Base-by-base conservation (phyloP, 768 basidiomycete genomes). In the Termitomyces sp. region DNA sequence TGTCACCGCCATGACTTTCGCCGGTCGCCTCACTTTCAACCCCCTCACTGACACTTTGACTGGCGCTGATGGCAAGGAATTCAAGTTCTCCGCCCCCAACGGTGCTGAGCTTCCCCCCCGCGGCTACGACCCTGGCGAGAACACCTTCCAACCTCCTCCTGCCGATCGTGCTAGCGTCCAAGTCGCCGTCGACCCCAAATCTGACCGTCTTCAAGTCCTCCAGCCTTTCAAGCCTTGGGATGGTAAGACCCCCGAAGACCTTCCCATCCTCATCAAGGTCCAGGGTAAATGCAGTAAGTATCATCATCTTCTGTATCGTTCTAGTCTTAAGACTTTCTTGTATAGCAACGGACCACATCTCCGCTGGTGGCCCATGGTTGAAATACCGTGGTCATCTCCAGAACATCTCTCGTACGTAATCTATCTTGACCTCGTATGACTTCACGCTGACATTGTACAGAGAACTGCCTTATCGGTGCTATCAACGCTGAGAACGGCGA, bases 381-480 rank as follows among this genome's bases (percentile, higher is more conserved):
- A 98, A 98, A 79, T 98, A 95, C 82, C 93, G 96, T 80, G 96
- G 96, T 62, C 96, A 98, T 76, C 87, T 98, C 69, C 84, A 97
- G 74, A 98, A 98, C 82, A 98, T 97, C 72, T 97, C 95, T 34
- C 92, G 91, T 91, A 62, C 62, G 86, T 81, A 6, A 41, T 33
- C 27, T 30, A 12, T 18, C 45, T 37, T 60, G 34, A 54, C n/a
- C 58, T 63, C 34, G 13, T 61, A 51, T 55, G 64, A 27, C 9
- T 44, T 2, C 55, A 31, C 20, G 46, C 22, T 42, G 12, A 27
- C 27, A 42, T 18, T 24, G 3, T 24, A 18, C 67, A 92, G 89
- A 98, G 75, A 98, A 98, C 82, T 96, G 94, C 78, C 76, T 98
- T 72, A 98, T 98, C 64, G 96, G 96, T 69, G 96, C 95, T 48